Conservation (phyloP, 441 rosid species). For the Aleurites moluccanus region DNA sequence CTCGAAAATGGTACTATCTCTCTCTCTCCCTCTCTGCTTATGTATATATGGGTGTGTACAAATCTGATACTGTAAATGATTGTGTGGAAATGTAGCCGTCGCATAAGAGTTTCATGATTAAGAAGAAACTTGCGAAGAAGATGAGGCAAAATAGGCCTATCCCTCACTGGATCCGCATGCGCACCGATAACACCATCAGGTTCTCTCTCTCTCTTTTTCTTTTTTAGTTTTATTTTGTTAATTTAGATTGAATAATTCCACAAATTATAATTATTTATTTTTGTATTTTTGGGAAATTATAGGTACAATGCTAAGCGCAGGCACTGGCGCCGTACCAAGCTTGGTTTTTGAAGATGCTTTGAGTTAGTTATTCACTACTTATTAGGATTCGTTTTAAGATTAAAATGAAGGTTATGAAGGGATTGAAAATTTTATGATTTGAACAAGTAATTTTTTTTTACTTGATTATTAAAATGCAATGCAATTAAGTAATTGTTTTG, state of each 20-base stretch:
- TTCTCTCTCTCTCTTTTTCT: neutral
- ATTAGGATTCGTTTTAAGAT: neutral
- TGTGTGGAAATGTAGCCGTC: slow-evolving; percentile 52
- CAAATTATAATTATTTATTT: neutral
- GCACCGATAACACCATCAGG: slow-evolving; percentile 91
- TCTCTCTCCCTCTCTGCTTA: neutral
- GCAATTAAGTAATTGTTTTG: neutral
- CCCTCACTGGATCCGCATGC: slow-evolving; percentile 86
- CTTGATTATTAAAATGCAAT: neutral
- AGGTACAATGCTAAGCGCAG: slow-evolving; percentile 97
- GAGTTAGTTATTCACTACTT: neutral
- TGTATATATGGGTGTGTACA: neutral
- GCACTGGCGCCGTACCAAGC: slow-evolving; percentile 98
- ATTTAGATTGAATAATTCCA: neutral
- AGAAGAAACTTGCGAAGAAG: slow-evolving; percentile 91
- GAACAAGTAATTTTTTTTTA: neutral
- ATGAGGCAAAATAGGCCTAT: slow-evolving; percentile 94
- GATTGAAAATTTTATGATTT: neutral
- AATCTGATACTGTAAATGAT: neutral
- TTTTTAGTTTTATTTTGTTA: neutral
- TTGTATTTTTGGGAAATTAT: neutral
- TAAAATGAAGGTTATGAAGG: neutral
- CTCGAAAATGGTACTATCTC: neutral
- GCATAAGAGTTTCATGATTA: slow-evolving; percentile 76
- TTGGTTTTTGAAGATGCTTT: slow-evolving; percentile 61